These are phyloP conservation scores for Dinochytrium kinnereticum DNA, from an alignment of 371 early-diverging fungal genomes.

Conservation along the genomic window DNA sequence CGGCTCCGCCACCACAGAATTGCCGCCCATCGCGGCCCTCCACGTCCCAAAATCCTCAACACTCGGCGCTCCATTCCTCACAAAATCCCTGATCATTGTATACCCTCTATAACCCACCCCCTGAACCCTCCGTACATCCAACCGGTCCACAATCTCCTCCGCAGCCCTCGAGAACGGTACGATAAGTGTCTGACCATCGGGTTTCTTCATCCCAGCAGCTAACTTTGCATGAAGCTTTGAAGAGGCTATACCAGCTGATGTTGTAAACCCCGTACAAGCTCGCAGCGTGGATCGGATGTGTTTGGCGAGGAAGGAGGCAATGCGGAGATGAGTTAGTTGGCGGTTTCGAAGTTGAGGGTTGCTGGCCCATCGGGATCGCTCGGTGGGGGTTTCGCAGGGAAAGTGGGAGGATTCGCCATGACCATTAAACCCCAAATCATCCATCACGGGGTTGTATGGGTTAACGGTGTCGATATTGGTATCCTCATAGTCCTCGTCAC, in stretches of 20 bases:
- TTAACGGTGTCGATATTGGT: background rate
- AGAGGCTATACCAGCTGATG: conserved; percentile 32
- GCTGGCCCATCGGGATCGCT: background rate
- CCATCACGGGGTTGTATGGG: background rate
- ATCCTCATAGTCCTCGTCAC: background rate
- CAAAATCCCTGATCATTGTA: conserved; percentile 3
- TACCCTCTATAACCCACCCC: conserved; percentile 28
- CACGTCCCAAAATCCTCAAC: conserved; percentile 13
- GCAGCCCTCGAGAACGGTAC: conserved; percentile 14
- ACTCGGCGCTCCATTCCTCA: background rate
- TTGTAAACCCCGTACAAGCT: conserved; percentile 16
- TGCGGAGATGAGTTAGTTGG: conserved; percentile 7
- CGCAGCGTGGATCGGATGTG: conserved; percentile 17
- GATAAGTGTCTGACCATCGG: conserved; percentile 27
- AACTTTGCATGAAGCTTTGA: conserved; percentile 37
- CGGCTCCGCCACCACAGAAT: background rate
- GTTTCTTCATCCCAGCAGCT: conserved; percentile 28
- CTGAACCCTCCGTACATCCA: conserved; percentile 24
- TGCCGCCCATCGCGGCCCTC: background rate
- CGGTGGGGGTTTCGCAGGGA: background rate
- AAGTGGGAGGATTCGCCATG: background rate
- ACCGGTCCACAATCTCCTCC: background rate
- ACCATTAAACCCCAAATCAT: background rate
- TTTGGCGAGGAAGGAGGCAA: conserved; percentile 21
- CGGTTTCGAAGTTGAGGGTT: background rate